These are phyloP conservation scores for Endocarpon pusillum DNA, from an alignment of 495 filamentous ascomycete species.

Conservation along the genomic window DNA sequence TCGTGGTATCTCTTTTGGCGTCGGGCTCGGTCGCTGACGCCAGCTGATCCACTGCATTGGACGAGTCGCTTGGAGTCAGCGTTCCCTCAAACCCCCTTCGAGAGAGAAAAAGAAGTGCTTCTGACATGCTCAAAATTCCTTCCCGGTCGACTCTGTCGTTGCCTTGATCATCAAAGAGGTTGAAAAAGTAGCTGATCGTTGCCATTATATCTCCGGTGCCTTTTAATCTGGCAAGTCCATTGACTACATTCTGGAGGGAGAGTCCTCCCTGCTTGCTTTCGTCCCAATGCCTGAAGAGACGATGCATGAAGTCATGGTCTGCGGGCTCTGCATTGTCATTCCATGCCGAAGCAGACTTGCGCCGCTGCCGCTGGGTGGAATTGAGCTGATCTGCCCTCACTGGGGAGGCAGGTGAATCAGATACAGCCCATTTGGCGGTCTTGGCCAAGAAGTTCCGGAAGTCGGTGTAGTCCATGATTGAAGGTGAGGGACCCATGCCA, in stretches of 20 bases:
- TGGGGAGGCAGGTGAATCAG: conserved; percentile 50
- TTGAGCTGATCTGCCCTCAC: conserved; percentile 35
- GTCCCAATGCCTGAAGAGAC: conserved; percentile 82
- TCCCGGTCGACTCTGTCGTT: conserved; percentile 93
- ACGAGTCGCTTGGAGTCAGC: conserved; percentile 29
- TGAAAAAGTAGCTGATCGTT: conserved; percentile 91
- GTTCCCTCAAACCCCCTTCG: conserved; percentile 66
- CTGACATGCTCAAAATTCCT: conserved; percentile 86
- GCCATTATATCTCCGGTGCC: conserved; percentile 92
- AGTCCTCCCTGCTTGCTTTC: conserved; percentile 54
- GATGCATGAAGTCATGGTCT: conserved; percentile 87
- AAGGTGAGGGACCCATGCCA: conserved; percentile 71
- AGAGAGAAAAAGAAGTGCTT: conserved; percentile 83
- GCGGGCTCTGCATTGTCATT: conserved; percentile 67
- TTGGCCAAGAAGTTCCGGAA: conserved; percentile 86
- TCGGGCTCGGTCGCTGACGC: conserved; percentile 15
- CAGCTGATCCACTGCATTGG: conserved; percentile 20
- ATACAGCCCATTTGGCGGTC: conserved; percentile 79
- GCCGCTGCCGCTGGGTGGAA: conserved; percentile 25
- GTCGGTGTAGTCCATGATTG: conserved; percentile 88
- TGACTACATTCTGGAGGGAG: conserved; percentile 78
- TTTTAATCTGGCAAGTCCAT: conserved; percentile 75
- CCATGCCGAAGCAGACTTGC: conserved; percentile 46
- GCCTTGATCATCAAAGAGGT: conserved; percentile 84
- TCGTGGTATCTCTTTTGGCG: conserved; percentile 3